Evolutionary conservation across 257 asterid species (phyloP), one percentile per base, ranked within the genome.

Genomic region (Fraxinus excelsior): DNA sequence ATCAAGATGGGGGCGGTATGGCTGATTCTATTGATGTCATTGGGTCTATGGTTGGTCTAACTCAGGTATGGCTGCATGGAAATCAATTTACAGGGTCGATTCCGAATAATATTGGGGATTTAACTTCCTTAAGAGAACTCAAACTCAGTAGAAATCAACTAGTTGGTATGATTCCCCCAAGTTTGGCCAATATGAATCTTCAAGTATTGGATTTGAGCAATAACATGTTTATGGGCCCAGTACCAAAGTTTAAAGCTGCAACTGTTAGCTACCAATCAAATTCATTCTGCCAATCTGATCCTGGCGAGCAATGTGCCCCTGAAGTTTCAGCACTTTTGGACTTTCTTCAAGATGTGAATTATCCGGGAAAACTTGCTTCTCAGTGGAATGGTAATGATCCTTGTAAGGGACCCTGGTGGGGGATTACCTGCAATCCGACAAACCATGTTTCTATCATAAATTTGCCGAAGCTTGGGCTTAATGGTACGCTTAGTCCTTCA

Each of bases 151-250:
- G 88, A n/a, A 93, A 93, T 78, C 82, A 74, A 18, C 84, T 93
- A 0, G 93, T 90, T 51, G 98, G 98, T 35, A 13, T 86, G 75
- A 81, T 93, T 62, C 98, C 98, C 3, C 69, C 81, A 12, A 74
- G 88, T 60, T 81, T 94, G 83, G 96, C 94, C 11, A 10, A 73
- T 74, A 77, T 94, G 89, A 77, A 77, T 56, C 85, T 91, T 44
- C 72, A 67, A 10, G 32, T 73, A 0, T 72, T 94, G 80, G 84
- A 94, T 84, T 83, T 94, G 88, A 91, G 88, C 77, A 91, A 94
- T 73, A 94, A 94, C 76, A 88, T 83, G 91, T 82, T 94, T 2
- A 90, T 94, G 97, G 98, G 98, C 40, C 86, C 95, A 3, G 82
- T 90, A 9, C 98, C 98, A 6, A 82, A 86, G 76, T 91, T 93